phyloP scores from a whole-genome alignment of 495 filamentous ascomycete species.

The Talaromyces wortmannii region DNA sequence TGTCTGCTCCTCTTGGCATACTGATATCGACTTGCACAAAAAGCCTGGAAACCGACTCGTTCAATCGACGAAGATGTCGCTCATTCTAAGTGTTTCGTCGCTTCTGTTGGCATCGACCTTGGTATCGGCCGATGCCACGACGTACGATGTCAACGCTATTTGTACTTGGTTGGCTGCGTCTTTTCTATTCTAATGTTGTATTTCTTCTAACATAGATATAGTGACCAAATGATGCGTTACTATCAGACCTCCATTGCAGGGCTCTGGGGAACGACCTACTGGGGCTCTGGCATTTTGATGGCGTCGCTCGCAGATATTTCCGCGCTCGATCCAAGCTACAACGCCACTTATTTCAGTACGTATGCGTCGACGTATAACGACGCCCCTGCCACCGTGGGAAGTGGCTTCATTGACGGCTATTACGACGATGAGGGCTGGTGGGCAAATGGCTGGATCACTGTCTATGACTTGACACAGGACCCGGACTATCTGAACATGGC shows the following conservation, averaged over 20 bases:
- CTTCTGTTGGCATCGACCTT: neutral
- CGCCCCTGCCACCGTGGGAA: neutral
- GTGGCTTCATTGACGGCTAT: conserved; percentile 12
- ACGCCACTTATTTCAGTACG: neutral
- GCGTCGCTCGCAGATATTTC: neutral
- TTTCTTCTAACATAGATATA: neutral
- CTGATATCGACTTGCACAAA: too few species aligned
- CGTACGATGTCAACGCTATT: neutral
- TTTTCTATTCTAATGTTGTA: neutral
- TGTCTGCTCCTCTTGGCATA: too few species aligned
- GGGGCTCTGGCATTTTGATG: neutral
- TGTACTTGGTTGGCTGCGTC: neutral
- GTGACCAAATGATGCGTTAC: neutral
- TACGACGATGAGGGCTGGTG: conserved; percentile 65
- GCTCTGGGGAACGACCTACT: neutral
- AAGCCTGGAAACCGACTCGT: too few species aligned
- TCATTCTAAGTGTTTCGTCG: neutral
- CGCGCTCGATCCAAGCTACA: neutral
- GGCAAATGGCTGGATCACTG: conserved; percentile 51
- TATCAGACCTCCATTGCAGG: neutral
- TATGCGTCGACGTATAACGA: neutral
- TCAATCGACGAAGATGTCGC: neutral
- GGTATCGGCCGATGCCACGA: neutral
- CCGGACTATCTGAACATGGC: conserved; percentile 41
- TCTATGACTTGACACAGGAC: conserved; percentile 45